A percentile compares a stretch with the other conserved stretches of the same genome.
phyloP scores from a whole-genome alignment of 768 basidiomycete genomes.

The Pisolithus albus region DNA sequence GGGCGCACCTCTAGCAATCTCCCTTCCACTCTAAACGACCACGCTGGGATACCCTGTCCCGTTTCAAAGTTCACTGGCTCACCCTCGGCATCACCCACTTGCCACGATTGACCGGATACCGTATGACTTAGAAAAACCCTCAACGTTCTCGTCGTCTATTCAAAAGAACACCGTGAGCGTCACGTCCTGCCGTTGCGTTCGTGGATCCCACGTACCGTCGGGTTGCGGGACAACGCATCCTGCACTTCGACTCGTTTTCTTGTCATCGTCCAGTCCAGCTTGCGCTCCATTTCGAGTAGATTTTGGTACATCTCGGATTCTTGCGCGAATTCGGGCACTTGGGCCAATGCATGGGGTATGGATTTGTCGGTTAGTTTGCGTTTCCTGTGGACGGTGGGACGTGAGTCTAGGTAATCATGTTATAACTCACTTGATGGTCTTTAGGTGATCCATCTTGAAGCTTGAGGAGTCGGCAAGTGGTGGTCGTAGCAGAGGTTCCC shows the following conservation, averaged over 20 bases:
- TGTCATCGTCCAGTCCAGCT: constrained; percentile 91
- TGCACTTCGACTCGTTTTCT: constrained; percentile 87
- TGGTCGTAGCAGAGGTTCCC: no score
- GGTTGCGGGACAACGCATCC: constrained; percentile 72
- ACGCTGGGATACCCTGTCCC: constrained; percentile 84
- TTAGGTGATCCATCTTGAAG: constrained; percentile 22
- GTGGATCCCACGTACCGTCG: constrained; percentile 37
- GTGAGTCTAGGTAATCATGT: neutral
- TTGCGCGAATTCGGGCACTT: constrained; percentile 66
- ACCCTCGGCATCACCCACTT: constrained; percentile 42
- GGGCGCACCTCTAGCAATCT: constrained; percentile 66
- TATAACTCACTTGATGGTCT: constrained; percentile 28
- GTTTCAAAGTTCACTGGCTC: constrained; percentile 59
- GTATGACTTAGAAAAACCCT: constrained; percentile 87
- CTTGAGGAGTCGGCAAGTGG: no score
- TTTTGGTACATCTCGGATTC: constrained; percentile 86
- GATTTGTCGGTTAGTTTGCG: constrained; percentile 76
- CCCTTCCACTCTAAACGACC: constrained; percentile 84
- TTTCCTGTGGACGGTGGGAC: constrained; percentile 39
- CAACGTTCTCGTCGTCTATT: constrained; percentile 75
- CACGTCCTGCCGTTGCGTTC: neutral
- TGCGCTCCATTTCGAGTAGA: constrained; percentile 81
- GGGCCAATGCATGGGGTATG: constrained; percentile 68
- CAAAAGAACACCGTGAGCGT: constrained; percentile 1
- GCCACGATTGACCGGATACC: constrained; percentile 81